A percentile compares a stretch with the other conserved stretches of the same genome.
These are phyloP conservation scores for Suhomyces chickasaworum DNA, from an alignment of 1,139 yeast species.

Conservation along the genomic window DNA sequence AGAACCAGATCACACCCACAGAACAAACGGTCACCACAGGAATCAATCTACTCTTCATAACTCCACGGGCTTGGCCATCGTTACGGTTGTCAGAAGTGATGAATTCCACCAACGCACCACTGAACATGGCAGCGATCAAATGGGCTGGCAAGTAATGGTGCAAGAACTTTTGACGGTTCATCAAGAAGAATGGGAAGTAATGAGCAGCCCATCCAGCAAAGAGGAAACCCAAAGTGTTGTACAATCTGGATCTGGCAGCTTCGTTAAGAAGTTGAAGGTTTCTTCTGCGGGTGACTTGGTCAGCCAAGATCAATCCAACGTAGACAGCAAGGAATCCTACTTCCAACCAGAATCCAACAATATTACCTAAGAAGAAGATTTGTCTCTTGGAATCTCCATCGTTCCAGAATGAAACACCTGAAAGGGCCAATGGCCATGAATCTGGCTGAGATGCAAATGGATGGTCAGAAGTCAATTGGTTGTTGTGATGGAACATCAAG, in stretches of 20 bases:
- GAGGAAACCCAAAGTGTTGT: slow-evolving; percentile 81
- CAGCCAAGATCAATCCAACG: slow-evolving; percentile 65
- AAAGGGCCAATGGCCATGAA: slow-evolving; percentile 88
- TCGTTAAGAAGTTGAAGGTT: slow-evolving; percentile 57
- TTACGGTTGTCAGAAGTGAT: slow-evolving; percentile 63
- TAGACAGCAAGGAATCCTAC: slow-evolving; percentile 67
- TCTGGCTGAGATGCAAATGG: slow-evolving; percentile 96
- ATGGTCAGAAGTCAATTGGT: slow-evolving; percentile 81
- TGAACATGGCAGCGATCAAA: slow-evolving; percentile 77
- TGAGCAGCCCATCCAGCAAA: slow-evolving; percentile 87
- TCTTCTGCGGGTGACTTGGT: slow-evolving; percentile 78
- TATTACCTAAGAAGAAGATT: slow-evolving; percentile 87
- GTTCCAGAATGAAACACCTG: slow-evolving; percentile 98
- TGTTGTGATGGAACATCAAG: slow-evolving; percentile 90
- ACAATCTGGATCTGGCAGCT: slow-evolving; percentile 71
- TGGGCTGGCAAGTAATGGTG: slow-evolving; percentile 98
- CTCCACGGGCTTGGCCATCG: slow-evolving; percentile 19
- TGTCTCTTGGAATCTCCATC: slow-evolving; percentile 64
- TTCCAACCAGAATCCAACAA: slow-evolving; percentile 91
- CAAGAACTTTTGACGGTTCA: slow-evolving; percentile 90
- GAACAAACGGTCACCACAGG: slow-evolving; percentile 45
- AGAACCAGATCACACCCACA: slow-evolving; percentile 58
- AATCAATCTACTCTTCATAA: slow-evolving; percentile 30
- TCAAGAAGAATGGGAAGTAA: slow-evolving; percentile 86
- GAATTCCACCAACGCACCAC: slow-evolving; percentile 83